Percentiles rank a stretch among this genome's conserved stretches.
These are phyloP conservation scores for Cucumis sativus DNA, from an alignment of 306 rosid species.

Conservation along the genomic window DNA sequence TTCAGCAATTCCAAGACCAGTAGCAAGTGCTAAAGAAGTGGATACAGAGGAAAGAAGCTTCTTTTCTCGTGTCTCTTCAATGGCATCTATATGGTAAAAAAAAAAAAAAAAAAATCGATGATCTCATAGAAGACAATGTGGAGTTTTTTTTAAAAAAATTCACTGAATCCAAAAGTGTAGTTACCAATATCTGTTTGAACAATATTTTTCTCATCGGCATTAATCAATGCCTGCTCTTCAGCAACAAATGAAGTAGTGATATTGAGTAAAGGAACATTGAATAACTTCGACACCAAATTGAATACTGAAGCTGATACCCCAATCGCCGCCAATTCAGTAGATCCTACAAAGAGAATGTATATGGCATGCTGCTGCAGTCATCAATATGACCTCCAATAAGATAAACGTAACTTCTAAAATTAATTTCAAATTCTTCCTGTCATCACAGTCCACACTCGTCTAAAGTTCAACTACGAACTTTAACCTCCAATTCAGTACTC, in stretches of 20 bases:
- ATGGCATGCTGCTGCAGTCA: slow-evolving; percentile 9
- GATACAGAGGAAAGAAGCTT: slow-evolving; percentile 67
- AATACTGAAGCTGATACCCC: slow-evolving; percentile 82
- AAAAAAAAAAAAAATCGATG: neutral
- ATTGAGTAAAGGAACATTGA: slow-evolving; percentile 68
- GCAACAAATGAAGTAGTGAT: slow-evolving; percentile 93
- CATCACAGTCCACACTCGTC: neutral
- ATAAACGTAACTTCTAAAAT: neutral
- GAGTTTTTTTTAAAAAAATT: neutral
- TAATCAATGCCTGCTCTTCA: slow-evolving; percentile 60
- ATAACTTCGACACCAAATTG: slow-evolving; percentile 72
- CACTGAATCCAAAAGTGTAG: neutral
- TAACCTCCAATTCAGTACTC: neutral
- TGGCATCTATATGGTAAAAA: slow-evolving; percentile 21
- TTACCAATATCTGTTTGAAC: slow-evolving; percentile 26
- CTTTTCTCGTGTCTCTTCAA: slow-evolving; percentile 24
- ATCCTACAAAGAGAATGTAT: slow-evolving; percentile 37
- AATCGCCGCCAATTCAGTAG: slow-evolving; percentile 84
- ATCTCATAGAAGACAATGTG: neutral
- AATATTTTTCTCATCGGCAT: slow-evolving; percentile 19
- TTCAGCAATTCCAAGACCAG: slow-evolving; percentile 78
- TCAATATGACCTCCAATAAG: neutral
- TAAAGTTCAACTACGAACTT: neutral
- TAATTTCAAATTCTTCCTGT: neutral
- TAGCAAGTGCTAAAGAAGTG: slow-evolving; percentile 72